phyloP scores from a whole-genome alignment of 352 stramenopile species.

The Phytophthora aleatoria region DNA sequence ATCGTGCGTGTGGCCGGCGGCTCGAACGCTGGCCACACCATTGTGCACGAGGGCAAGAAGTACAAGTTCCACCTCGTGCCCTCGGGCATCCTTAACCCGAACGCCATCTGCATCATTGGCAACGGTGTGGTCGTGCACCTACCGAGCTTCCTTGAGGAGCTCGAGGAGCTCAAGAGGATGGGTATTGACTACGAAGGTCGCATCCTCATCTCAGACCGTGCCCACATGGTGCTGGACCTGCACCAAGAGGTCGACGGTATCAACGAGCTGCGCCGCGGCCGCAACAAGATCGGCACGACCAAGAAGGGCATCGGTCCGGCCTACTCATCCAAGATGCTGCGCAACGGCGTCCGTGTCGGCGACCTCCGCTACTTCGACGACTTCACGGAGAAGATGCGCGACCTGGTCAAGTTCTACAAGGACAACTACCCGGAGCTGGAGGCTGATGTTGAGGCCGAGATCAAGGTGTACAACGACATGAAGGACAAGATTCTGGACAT shows the following conservation, averaged over 20 bases:
- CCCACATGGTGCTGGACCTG: slow-evolving; percentile 99
- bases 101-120: slow-evolving; percentile 96
- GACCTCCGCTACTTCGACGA: slow-evolving; percentile 93
- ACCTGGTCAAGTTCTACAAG: slow-evolving; percentile 93
- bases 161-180: slow-evolving; percentile 90
- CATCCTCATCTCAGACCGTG: slow-evolving; percentile 97
- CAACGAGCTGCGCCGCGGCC: slow-evolving; percentile 82
- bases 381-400: slow-evolving; percentile 90
- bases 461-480: slow-evolving; percentile 82
- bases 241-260: slow-evolving; percentile 94
- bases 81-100: slow-evolving; percentile 96
- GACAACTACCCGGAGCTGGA: slow-evolving; percentile 85
- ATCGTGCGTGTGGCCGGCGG: slow-evolving; percentile 97
- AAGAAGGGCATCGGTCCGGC: slow-evolving; percentile 99
- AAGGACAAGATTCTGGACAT: slow-evolving; percentile 87
- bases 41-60: slow-evolving; percentile 97
- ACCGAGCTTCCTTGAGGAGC: slow-evolving; percentile 95
- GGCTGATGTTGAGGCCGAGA: slow-evolving; percentile 84
- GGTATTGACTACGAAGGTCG: slow-evolving; percentile 93
- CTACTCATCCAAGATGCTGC: slow-evolving; percentile 98
- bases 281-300: slow-evolving; percentile 99
- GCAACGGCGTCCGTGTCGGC: slow-evolving; percentile 97
- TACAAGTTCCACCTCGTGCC: slow-evolving; percentile 99
- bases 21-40: slow-evolving; percentile 99
- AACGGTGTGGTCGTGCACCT: slow-evolving; percentile 99